Percentiles rank a stretch among this genome's conserved stretches.
These are phyloP conservation scores for Nemophila menziesii DNA, from an alignment of 257 asterid genomes.

Conservation along the genomic window DNA sequence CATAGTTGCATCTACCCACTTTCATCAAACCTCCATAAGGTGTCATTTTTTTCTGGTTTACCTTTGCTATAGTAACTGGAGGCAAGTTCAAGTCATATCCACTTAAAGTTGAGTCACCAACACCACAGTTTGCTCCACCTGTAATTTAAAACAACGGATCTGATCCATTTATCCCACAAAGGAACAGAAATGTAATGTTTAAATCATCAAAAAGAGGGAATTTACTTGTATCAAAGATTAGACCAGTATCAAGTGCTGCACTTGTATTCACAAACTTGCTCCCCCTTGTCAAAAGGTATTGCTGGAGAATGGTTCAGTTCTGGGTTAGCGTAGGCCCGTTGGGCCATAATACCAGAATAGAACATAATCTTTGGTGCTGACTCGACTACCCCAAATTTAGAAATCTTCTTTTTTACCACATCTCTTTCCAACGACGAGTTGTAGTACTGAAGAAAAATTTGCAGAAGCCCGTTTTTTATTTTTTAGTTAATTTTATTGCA, in stretches of 20 bases:
- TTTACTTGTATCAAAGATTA: constrained; percentile 73
- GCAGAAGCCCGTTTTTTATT: constrained; percentile 18
- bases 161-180: constrained; percentile 91
- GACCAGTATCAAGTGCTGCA: constrained; percentile 87
- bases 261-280: constrained; percentile 94
- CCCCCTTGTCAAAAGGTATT: constrained; percentile 97
- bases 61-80: constrained; percentile 67
- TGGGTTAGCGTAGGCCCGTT: constrained; percentile 83
- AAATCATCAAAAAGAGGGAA: constrained; percentile 39
- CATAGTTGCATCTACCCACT: too few species aligned
- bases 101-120: constrained; percentile 22
- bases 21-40: too few species aligned
- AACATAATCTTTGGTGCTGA: constrained; percentile 86
- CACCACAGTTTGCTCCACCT: constrained; percentile 64
- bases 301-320: constrained; percentile 90
- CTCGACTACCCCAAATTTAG: constrained; percentile 74
- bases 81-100: constrained; percentile 79
- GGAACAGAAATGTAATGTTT: constrained; percentile 69
- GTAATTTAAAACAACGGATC: constrained; percentile 66
- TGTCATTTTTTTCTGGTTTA: constrained; percentile 44
- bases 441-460: constrained; percentile 72
- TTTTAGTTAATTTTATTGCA: too few species aligned
- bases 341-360: constrained; percentile 93
- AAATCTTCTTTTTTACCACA: constrained; percentile 38
- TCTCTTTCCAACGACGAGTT: constrained; percentile 64